Percentiles rank a stretch among this genome's conserved stretches.
Evolutionary conservation across 2,329 filamentous ascomycete species (phyloP).

Genomic region (Truncatella angustata): DNA sequence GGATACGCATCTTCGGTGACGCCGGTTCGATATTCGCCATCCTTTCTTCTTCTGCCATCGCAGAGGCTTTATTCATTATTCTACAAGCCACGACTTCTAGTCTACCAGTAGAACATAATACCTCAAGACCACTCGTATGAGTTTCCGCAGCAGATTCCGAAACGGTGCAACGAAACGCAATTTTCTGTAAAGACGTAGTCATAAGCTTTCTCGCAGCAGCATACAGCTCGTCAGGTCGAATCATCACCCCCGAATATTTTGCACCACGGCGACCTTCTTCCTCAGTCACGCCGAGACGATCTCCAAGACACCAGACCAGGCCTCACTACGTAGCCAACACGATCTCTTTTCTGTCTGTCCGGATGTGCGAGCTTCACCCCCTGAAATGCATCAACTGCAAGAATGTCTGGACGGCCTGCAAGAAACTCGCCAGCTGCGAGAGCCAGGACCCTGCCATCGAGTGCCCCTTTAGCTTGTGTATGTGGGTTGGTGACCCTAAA

Average conservation of each 20-base stretch:
- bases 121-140: background rate
- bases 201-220: background rate
- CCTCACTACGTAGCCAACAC: too few relatives aligned
- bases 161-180: background rate
- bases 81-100: background rate
- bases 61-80: too few relatives aligned
- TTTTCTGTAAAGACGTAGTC: background rate
- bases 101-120: background rate
- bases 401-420: constrained; percentile 29
- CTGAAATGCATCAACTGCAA: constrained; percentile 31
- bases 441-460: constrained; percentile 24
- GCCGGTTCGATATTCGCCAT: too few relatives aligned
- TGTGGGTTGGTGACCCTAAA: constrained; percentile 34
- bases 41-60: too few relatives aligned
- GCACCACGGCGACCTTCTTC: too few relatives aligned
- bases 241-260: too few relatives aligned
- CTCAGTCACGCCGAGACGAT: too few relatives aligned
- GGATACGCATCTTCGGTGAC: too few relatives aligned
- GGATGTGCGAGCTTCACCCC: constrained; percentile 37
- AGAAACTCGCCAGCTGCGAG: constrained; percentile 36
- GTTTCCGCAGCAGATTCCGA: background rate
- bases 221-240: too few relatives aligned
- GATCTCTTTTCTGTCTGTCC: too few relatives aligned
- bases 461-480: constrained; percentile 34
- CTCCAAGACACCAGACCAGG: background rate